phyloP scores from a whole-genome alignment of 305 asterid species.

The Lippia alba region DNA sequence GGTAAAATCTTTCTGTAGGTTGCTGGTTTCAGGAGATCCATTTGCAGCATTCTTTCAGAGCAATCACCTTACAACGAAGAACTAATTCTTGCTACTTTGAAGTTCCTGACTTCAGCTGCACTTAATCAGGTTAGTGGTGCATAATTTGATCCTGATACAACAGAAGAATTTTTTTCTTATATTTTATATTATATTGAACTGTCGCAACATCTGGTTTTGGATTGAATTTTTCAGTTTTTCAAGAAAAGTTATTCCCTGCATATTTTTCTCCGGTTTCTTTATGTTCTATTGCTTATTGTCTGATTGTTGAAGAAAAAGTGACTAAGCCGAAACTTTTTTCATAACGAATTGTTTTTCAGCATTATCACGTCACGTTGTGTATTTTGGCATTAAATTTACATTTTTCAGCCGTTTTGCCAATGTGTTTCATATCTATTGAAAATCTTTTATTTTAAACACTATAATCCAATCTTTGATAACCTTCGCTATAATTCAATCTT shows the following conservation, averaged over 20 bases:
- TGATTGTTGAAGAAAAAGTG: conserved; percentile 3
- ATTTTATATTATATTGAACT: neutral
- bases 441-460: no score
- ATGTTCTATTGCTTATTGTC: conserved; percentile 18
- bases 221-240: conserved; percentile 1
- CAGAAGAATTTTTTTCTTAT: conserved; percentile 24
- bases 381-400: neutral
- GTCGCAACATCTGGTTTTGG: conserved; percentile 1
- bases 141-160: neutral
- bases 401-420: no score
- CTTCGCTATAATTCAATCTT: no score
- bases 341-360: conserved; percentile 2
- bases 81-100: conserved; percentile 61
- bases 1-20: conserved; percentile 56
- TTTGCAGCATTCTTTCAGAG: conserved; percentile 64
- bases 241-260: conserved; percentile 6
- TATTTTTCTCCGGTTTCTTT: neutral
- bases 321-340: conserved; percentile 19
- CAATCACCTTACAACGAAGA: conserved; percentile 68
- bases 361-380: conserved; percentile 6
- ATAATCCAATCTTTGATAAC: no score
- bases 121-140: conserved; percentile 63
- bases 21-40: conserved; percentile 60
- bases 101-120: conserved; percentile 80
- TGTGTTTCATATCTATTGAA: no score